A percentile compares a stretch with the other conserved stretches of the same genome.
Conservation (phyloP, 2,329 filamentous ascomycete species). For the Diaporthe longicolla region DNA sequence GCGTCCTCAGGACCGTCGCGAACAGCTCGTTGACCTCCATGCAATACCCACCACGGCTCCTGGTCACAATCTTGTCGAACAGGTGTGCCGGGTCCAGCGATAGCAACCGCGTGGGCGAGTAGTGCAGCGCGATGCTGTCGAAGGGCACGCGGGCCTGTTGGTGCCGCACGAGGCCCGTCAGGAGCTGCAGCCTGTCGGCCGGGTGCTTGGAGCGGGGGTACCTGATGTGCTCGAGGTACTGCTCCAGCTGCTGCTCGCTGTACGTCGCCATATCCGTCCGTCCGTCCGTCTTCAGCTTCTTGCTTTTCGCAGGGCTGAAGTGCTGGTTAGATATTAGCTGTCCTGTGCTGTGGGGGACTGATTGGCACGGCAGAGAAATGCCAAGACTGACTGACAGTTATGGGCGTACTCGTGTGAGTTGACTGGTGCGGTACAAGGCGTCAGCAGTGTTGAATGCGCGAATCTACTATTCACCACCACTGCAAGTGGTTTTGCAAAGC, state of each 20-base stretch:
- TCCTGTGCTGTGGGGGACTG: background rate
- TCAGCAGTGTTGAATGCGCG: background rate
- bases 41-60: conserved; percentile 66
- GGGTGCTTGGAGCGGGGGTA: conserved; percentile 46
- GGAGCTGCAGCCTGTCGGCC: conserved; percentile 48
- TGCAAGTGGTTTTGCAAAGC: too few species aligned
- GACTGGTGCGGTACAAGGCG: background rate
- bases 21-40: conserved; percentile 64
- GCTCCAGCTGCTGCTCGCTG: conserved; percentile 49
- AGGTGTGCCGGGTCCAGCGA: conserved; percentile 50
- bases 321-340: background rate
- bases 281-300: background rate
- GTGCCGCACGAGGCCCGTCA: conserved; percentile 52
- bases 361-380: background rate
- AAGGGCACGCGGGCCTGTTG: conserved; percentile 68
- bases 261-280: conserved; percentile 42
- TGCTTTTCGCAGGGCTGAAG: too few species aligned
- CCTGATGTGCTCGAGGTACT: conserved; percentile 50
- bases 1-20: conserved; percentile 59
- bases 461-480: background rate
- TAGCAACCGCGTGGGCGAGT: conserved; percentile 51
- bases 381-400: too few species aligned
- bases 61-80: conserved; percentile 56
- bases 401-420: background rate
- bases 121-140: conserved; percentile 68